Conservation (phyloP, 345 rosid species). For the Carallia pectinifolia region DNA sequence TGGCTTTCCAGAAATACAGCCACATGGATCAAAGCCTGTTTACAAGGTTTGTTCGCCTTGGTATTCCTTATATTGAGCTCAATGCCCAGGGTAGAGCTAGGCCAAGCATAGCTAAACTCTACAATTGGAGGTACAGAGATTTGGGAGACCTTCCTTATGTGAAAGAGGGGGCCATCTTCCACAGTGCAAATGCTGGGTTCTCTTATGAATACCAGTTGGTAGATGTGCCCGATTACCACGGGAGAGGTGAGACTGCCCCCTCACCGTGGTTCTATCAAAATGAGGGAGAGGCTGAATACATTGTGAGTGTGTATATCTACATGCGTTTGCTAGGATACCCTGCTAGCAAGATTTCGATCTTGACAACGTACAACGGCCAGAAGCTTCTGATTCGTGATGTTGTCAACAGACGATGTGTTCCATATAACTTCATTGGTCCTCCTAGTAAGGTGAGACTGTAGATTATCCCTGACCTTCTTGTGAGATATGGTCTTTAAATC, state of each 20-base stretch:
- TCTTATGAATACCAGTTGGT: constrained; percentile 89
- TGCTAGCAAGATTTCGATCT: constrained; percentile 88
- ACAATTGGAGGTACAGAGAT: constrained; percentile 96
- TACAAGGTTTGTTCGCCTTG: constrained; percentile 96
- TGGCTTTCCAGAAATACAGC: constrained; percentile 99
- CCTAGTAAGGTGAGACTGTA: constrained; percentile 75
- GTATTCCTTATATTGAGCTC: constrained; percentile 97
- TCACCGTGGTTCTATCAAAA: constrained; percentile 99
- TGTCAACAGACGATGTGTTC: constrained; percentile 81
- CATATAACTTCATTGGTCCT: constrained; percentile 80
- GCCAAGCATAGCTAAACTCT: constrained; percentile 89
- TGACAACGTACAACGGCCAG: constrained; percentile 98
- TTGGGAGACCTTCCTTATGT: constrained; percentile 91
- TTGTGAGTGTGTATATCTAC: constrained; percentile 96
- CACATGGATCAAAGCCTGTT: constrained; percentile 99
- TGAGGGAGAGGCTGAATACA: constrained; percentile 95
- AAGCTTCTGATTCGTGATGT: constrained; percentile 99
- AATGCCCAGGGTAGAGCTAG: constrained; percentile 99
- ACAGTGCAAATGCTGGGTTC: constrained; percentile 88
- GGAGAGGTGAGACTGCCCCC: constrained; percentile 90
- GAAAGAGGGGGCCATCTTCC: constrained; percentile 63
- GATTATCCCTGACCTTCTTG: background rate
- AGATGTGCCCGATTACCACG: constrained; percentile 86
- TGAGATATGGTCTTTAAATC: background rate
- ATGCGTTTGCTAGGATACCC: constrained; percentile 95